Evolutionary conservation across 768 basidiomycete genomes (phyloP).

Genomic region (Russula earlei): DNA sequence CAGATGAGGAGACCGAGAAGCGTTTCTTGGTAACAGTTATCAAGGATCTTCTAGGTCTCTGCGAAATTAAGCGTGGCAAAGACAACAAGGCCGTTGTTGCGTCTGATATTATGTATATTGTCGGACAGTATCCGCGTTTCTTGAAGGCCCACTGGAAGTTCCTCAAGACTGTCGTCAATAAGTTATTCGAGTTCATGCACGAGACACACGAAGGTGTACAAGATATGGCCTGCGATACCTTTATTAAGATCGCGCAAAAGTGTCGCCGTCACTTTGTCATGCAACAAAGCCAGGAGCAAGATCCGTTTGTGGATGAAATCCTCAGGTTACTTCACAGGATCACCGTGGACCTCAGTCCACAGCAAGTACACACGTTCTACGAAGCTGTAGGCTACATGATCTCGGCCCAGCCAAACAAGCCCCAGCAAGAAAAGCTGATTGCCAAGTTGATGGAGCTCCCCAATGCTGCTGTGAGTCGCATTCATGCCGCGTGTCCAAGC

Average conservation of each 20-base stretch:
- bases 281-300: slow-evolving; percentile 94
- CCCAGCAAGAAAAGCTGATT: slow-evolving; percentile 91
- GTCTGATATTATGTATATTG: slow-evolving; percentile 96
- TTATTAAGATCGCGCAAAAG: slow-evolving; percentile 99
- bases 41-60: slow-evolving; percentile 94
- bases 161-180: slow-evolving; percentile 99
- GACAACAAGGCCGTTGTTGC: slow-evolving; percentile 99
- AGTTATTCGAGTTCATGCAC: slow-evolving; percentile 99
- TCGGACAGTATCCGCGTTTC: slow-evolving; percentile 98
- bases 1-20: slow-evolving; percentile 98
- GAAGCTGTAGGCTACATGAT: slow-evolving; percentile 99
- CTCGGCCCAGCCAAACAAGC: slow-evolving; percentile 95
- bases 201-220: slow-evolving; percentile 99
- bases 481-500: background rate
- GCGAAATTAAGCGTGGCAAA: slow-evolving; percentile 97
- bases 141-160: slow-evolving; percentile 99
- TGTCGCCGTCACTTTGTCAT: slow-evolving; percentile 97
- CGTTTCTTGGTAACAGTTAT: slow-evolving; percentile 98
- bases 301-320: slow-evolving; percentile 98
- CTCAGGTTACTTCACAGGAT: slow-evolving; percentile 84
- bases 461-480: slow-evolving; percentile 64
- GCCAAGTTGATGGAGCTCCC: slow-evolving; percentile 94
- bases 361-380: slow-evolving; percentile 98
- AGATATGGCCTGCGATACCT: slow-evolving; percentile 99
- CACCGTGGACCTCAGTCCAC: slow-evolving; percentile 88